Evolutionary conservation across 768 basidiomycete species (phyloP), one percentile per base, ranked within the genome.

Genomic region (Psilocybe tampanensis): DNA sequence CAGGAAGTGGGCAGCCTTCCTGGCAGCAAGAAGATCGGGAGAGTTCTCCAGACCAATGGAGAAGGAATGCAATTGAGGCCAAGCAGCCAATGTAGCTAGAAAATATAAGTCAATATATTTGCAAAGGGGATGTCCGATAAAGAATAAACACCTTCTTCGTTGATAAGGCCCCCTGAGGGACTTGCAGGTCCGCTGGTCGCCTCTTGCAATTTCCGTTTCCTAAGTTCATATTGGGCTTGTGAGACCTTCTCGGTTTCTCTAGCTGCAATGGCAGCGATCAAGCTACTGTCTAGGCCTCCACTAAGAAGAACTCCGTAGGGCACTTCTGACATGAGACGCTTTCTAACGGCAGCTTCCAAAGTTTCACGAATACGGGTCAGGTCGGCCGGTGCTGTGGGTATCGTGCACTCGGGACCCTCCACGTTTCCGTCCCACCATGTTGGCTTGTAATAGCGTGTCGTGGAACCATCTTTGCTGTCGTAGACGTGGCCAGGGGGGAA

Each of bases 401-500:
- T 79, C 12, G 72, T 64, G 8, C 76, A 82, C 8, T 80, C 75
- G 4, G 75, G 74, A 13, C 76, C 79, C n/a, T 88, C 89, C 42
- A 79, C 72, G 65, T 98, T 94, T n/a, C 86, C 86, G 54, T 83
- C 72, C 88, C 89, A 92, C 97, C 97, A 99, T 1, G 86, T 74
- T 9, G 97, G 97, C 19, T 85, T 76, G 76, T 84, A 98, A 73
- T 97, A 98, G 33, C 91, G 86, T 58, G 82, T 86, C 19, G 91
- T 90, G 42, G 89, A 85, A 60, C 81, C 74, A 64, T 92, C 92
- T 50, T 65, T 75, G 69, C 93, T 95, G 76, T 99, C 97, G 69
- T 89, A 99, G 52, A 96, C 85, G 70, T 98, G 95, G 12, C 97
- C 97, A 6, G 97, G 97, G 24, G 97, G 97, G 82, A 99, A 99